Conservation (phyloP, 495 filamentous ascomycete species). For the Lasiosphaeria hispida region DNA sequence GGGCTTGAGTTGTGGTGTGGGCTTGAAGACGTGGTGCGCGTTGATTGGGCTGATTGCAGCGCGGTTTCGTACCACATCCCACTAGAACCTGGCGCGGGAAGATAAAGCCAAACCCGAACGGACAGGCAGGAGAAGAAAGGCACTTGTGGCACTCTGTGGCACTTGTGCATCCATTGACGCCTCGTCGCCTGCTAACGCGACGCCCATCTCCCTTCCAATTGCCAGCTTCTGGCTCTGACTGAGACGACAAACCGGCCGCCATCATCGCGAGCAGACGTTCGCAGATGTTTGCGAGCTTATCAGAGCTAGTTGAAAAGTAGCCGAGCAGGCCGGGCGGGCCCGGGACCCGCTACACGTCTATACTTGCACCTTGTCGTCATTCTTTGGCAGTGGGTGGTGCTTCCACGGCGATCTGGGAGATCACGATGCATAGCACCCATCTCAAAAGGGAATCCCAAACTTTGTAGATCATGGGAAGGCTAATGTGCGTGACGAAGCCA, state of each 20-base stretch:
- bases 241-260: conserved; percentile 1
- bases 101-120: conserved; percentile 38
- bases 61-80: conserved; percentile 34
- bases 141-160: not conserved
- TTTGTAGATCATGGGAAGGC: conserved; percentile 16
- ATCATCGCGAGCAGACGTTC: not conserved
- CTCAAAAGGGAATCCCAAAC: not conserved
- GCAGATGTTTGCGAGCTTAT: conserved; percentile 11
- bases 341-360: not conserved
- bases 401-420: conserved; percentile 1
- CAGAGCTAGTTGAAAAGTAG: not conserved
- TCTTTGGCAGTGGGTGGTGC: not conserved
- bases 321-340: not conserved
- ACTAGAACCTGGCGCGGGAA: conserved; percentile 33
- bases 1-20: conserved; percentile 32
- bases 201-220: conserved; percentile 13
- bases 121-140: conserved; percentile 13
- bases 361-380: not conserved
- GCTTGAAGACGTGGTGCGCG: conserved; percentile 39
- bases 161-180: conserved; percentile 18
- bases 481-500: conserved; percentile 11
- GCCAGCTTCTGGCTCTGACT: not conserved
- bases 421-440: conserved; percentile 2
- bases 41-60: conserved; percentile 35
- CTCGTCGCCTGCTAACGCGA: conserved; percentile 24